These are phyloP conservation scores for Naganishia vishniacii DNA, from an alignment of 768 basidiomycete species.

Conservation along the genomic window DNA sequence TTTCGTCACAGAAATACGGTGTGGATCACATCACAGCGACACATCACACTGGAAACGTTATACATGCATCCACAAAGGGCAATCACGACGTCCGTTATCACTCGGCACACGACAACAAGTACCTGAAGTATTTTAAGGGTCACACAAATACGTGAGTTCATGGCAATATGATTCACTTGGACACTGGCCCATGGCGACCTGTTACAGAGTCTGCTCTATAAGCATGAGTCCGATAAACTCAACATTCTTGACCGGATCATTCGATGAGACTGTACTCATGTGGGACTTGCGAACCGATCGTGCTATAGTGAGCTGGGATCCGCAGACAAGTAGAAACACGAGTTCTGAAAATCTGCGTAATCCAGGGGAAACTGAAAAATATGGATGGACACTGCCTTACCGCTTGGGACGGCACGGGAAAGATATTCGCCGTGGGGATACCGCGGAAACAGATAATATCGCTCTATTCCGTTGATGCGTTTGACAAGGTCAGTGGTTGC, in stretches of 20 bases:
- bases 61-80: conserved; percentile 90
- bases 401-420: conserved; percentile 40
- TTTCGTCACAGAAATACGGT: conserved; percentile 94
- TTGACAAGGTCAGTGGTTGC: conserved; percentile 38
- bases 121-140: conserved; percentile 89
- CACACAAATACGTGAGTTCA: conserved; percentile 64
- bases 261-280: conserved; percentile 88
- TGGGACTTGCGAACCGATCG: conserved; percentile 84
- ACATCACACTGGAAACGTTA: conserved; percentile 74
- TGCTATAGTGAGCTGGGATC: conserved; percentile 55
- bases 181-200: background rate
- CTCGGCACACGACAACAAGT: conserved; percentile 92
- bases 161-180: background rate
- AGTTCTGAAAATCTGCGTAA: background rate
- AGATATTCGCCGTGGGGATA: conserved; percentile 41
- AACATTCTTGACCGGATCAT: conserved; percentile 87
- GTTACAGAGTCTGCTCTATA: conserved; percentile 68
- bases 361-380: conserved; percentile 40
- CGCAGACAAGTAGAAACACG: background rate
- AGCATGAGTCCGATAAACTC: conserved; percentile 90
- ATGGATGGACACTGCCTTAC: conserved; percentile 43
- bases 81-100: conserved; percentile 93
- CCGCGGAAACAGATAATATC: conserved; percentile 36
- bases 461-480: conserved; percentile 34
- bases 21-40: conserved; percentile 91